phyloP scores from a whole-genome alignment of 306 rosid genomes.

The Chamaecrista fasciculata region DNA sequence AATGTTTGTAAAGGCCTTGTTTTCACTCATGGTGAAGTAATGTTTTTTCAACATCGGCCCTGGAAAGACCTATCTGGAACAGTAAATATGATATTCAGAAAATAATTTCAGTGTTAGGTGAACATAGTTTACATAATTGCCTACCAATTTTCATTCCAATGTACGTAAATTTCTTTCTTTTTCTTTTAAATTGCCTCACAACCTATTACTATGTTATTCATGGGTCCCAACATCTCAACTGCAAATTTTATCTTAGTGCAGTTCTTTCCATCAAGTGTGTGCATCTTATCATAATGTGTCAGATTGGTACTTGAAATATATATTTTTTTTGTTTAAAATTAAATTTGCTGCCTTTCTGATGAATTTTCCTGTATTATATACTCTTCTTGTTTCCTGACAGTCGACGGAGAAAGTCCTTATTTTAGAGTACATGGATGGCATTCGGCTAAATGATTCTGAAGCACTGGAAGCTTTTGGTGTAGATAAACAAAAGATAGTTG shows the following conservation, averaged over 20 bases:
- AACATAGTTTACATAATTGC: slow-evolving; percentile 12
- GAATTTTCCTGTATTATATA: slow-evolving; percentile 26
- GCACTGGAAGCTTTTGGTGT: slow-evolving; percentile 72
- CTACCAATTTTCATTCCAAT: background rate
- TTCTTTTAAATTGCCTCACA: too few species aligned
- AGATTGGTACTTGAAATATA: background rate
- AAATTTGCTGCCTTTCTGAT: slow-evolving; percentile 19
- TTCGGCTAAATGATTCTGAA: slow-evolving; percentile 83
- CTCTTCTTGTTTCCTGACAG: slow-evolving; percentile 52
- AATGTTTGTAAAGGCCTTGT: background rate
- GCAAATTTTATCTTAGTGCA: background rate
- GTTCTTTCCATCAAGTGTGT: slow-evolving; percentile 15
- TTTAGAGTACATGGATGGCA: slow-evolving; percentile 97
- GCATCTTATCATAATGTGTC: slow-evolving; percentile 12
- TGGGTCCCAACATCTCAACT: slow-evolving; percentile 10
- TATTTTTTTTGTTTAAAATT: background rate
- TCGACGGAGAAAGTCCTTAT: slow-evolving; percentile 83
- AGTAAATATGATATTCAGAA: background rate
- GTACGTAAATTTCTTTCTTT: background rate
- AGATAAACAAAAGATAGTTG: slow-evolving; percentile 78
- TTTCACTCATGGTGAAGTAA: slow-evolving; percentile 4
- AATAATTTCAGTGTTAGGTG: background rate
- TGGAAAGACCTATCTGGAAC: background rate
- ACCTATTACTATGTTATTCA: slow-evolving; percentile 4
- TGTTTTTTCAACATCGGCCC: slow-evolving; percentile 1